phyloP scores from a whole-genome alignment of 768 basidiomycete genomes.

The Postia placenta region DNA sequence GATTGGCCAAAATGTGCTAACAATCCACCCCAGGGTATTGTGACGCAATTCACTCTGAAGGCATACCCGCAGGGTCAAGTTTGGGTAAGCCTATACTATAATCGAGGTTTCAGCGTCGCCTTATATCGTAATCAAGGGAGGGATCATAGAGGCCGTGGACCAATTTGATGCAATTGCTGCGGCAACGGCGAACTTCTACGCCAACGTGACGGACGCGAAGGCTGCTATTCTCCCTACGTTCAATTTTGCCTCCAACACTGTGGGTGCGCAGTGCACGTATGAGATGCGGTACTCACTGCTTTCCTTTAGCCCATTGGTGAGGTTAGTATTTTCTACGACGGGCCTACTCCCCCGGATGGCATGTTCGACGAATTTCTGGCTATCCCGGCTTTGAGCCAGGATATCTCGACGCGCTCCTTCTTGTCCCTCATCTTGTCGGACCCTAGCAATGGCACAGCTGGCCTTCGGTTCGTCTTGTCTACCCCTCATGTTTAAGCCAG shows the following conservation, averaged over 20 bases:
- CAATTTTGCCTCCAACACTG: constrained; percentile 29
- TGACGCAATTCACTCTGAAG: constrained; percentile 51
- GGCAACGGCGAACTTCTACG: constrained; percentile 36
- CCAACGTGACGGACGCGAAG: constrained; percentile 42
- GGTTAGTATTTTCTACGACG: constrained; percentile 51
- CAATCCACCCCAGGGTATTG: constrained; percentile 38
- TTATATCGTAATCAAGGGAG: constrained; percentile 33
- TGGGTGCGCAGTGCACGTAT: constrained; percentile 14
- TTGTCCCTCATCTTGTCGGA: constrained; percentile 32
- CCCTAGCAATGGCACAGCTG: constrained; percentile 15
- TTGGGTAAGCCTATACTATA: constrained; percentile 38
- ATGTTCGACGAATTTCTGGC: constrained; percentile 47
- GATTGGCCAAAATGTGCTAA: constrained; percentile 11
- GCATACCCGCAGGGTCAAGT: constrained; percentile 49
- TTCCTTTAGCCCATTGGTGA: not conserved
- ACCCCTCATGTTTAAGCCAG: not conserved
- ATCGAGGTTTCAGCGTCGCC: not conserved
- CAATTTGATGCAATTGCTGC: constrained; percentile 17
- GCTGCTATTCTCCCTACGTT: constrained; percentile 43
- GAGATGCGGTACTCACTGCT: not conserved
- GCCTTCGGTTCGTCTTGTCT: not conserved
- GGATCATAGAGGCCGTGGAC: constrained; percentile 30
- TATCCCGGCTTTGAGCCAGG: constrained; percentile 32
- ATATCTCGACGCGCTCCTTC: constrained; percentile 37
- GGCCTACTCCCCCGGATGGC: constrained; percentile 39